phyloP scores from a whole-genome alignment of 1,284 basidiomycete genomes.

The Stereum hirsutum region DNA sequence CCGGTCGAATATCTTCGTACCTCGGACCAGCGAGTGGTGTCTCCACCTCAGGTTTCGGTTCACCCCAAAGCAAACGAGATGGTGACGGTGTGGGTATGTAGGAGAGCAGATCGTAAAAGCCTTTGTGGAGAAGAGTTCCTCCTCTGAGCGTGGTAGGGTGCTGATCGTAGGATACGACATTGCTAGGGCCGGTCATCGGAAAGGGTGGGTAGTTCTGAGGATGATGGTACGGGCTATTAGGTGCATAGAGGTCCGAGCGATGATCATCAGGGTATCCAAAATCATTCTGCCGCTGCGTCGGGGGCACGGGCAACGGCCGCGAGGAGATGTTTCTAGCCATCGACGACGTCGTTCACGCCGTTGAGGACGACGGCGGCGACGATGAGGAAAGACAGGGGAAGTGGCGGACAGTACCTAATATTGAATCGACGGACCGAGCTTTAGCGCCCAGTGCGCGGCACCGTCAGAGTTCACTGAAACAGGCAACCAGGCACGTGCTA shows the following conservation, averaged over 20 bases:
- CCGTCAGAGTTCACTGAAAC: too few relatives aligned
- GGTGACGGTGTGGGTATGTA: conserved; percentile 66
- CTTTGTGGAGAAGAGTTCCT: conserved; percentile 71
- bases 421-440: too few relatives aligned
- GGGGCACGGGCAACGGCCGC: conserved; percentile 37
- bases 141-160: conserved; percentile 41
- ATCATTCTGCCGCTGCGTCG: conserved; percentile 13
- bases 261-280: conserved; percentile 5
- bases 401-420: too few relatives aligned
- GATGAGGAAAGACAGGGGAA: neutral
- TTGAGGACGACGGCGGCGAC: conserved; percentile 1
- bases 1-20: conserved; percentile 48
- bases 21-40: conserved; percentile 51
- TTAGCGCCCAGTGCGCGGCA: too few relatives aligned
- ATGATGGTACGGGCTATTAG: conserved; percentile 34
- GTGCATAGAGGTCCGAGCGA: conserved; percentile 25
- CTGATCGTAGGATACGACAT: conserved; percentile 29
- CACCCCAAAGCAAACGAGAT: conserved; percentile 52
- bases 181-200: conserved; percentile 20
- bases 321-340: conserved; percentile 7
- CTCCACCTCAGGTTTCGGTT: conserved; percentile 20
- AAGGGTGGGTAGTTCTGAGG: conserved; percentile 33
- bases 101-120: conserved; percentile 82
- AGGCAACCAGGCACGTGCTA: too few relatives aligned
- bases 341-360: conserved; percentile 10